A percentile compares a stretch with the other conserved stretches of the same genome.
Evolutionary conservation across 495 filamentous ascomycete species (phyloP).

Genomic region (Aspergillus leporis): DNA sequence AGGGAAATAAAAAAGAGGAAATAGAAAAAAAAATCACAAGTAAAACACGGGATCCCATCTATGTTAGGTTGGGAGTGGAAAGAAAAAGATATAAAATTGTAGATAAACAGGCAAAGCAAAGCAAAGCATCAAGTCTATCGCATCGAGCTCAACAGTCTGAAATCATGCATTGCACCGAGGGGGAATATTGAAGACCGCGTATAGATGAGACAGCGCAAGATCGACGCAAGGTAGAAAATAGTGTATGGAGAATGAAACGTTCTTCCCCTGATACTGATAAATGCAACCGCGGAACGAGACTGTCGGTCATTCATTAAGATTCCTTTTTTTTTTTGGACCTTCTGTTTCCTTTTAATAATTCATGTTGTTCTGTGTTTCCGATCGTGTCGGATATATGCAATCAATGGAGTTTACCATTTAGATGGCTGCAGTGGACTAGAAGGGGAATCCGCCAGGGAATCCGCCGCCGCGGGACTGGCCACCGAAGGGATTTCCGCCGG

Average conservation of each 20-base stretch:
- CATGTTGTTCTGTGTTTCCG: not conserved
- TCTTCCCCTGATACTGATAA: not conserved
- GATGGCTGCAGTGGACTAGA: conserved; percentile 22
- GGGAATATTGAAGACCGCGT: conserved; percentile 7
- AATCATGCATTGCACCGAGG: conserved; percentile 16
- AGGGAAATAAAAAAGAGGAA: not conserved
- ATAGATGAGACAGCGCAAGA: conserved; percentile 6
- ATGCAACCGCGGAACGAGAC: not conserved
- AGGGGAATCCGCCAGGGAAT: conserved; percentile 44
- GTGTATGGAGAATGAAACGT: not conserved
- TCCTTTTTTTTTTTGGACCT: not conserved
- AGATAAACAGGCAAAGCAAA: conserved; percentile 11
- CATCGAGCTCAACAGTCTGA: conserved; percentile 11
- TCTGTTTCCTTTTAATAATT: conserved; percentile 3
- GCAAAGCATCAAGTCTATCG: conserved; percentile 14
- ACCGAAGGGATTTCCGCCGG: conserved; percentile 46
- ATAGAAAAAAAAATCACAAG: conserved; percentile 8
- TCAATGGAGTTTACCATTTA: not conserved
- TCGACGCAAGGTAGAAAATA: conserved; percentile 21
- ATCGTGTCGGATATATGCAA: not conserved
- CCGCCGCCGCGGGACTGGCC: conserved; percentile 39
- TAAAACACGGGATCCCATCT: conserved; percentile 15
- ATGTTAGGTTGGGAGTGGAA: conserved; percentile 11
- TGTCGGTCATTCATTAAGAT: not conserved
- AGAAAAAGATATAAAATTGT: conserved; percentile 8